phyloP scores from a whole-genome alignment of 345 rosid genomes.

The Camelina laxa region DNA sequence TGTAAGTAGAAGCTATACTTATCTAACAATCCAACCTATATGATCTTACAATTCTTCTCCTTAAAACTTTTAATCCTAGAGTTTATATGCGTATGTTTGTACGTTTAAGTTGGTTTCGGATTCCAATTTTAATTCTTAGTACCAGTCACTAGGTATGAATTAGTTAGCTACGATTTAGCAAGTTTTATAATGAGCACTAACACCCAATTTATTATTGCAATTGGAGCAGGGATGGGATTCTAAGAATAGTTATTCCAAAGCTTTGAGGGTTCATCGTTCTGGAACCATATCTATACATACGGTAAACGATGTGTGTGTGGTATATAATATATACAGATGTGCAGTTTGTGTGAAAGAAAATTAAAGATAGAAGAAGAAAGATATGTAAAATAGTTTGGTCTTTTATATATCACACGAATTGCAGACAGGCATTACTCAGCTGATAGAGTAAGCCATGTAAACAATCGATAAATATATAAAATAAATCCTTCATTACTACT shows the following conservation, averaged over 20 bases:
- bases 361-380: constrained; percentile 3
- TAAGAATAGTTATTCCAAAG: constrained; percentile 64
- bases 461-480: constrained; percentile 28
- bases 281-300: constrained; percentile 20
- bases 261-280: constrained; percentile 44
- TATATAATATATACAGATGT: neutral
- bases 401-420: constrained; percentile 33
- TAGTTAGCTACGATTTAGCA: neutral
- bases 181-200: constrained; percentile 15
- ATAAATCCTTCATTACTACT: constrained; percentile 15
- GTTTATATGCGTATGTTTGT: neutral
- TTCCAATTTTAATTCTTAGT: neutral
- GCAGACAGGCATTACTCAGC: constrained; percentile 26
- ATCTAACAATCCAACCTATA: constrained; percentile 11
- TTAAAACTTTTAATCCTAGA: neutral
- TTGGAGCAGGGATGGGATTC: constrained; percentile 63
- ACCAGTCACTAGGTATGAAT: constrained; percentile 3
- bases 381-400: constrained; percentile 35
- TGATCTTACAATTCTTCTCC: neutral
- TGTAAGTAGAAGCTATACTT: constrained; percentile 54
- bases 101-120: constrained; percentile 14
- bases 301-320: constrained; percentile 27
- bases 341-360: constrained; percentile 15
- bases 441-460: constrained; percentile 34
- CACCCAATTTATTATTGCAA: neutral